A percentile compares a stretch with the other conserved stretches of the same genome.
phyloP scores from a whole-genome alignment of 73 alveolate species.

The Blepharisma stoltei region DNA sequence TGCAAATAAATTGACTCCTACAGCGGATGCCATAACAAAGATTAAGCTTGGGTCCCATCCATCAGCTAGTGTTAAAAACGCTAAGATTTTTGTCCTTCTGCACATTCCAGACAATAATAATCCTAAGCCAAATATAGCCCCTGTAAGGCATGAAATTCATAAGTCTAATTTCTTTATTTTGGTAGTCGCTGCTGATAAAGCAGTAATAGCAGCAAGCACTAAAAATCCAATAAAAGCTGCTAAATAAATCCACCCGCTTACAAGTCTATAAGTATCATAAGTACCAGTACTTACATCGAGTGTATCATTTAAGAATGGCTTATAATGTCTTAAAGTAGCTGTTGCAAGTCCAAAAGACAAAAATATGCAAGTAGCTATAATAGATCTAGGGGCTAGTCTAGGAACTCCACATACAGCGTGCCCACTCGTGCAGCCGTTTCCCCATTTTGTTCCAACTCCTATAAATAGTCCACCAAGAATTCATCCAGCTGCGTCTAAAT shows the following conservation, averaged over 20 bases:
- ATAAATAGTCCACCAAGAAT: conserved; percentile 83
- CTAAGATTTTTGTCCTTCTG: conserved; percentile 71
- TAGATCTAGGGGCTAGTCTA: conserved; percentile 73
- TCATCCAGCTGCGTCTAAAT: conserved; percentile 61
- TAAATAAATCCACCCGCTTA: neutral
- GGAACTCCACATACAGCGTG: conserved; percentile 99
- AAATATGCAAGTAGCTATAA: conserved; percentile 65
- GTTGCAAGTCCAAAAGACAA: conserved; percentile 68
- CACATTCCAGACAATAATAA: conserved; percentile 90
- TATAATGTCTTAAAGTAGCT: conserved; percentile 40
- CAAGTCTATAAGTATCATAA: neutral
- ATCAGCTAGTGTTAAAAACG: conserved; percentile 74
- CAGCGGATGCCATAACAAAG: conserved; percentile 92
- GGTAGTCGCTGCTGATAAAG: no score
- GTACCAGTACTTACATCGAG: neutral
- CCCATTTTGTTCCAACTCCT: conserved; percentile 93
- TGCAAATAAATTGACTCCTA: conserved; percentile 72
- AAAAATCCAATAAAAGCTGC: neutral
- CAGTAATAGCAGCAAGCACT: neutral
- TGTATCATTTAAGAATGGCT: neutral
- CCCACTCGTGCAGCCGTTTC: conserved; percentile 97
- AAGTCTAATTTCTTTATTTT: neutral
- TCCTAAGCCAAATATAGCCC: conserved; percentile 71
- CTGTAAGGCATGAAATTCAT: neutral
- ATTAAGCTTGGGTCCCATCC: conserved; percentile 87